Base-by-base conservation (phyloP, 331 rosid species). In the Quercus phellos region DNA sequence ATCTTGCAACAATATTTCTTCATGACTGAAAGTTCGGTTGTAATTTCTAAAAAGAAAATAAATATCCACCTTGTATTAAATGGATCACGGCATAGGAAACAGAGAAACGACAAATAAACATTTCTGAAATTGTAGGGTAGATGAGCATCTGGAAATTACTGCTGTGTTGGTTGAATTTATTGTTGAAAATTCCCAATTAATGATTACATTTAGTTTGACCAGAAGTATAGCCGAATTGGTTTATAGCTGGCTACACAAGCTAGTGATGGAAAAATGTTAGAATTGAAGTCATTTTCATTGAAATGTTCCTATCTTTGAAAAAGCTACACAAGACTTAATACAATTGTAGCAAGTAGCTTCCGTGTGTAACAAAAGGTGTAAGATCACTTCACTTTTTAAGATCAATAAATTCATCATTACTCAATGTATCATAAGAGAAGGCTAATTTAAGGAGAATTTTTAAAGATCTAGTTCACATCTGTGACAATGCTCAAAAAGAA, bases 201-300 rank as follows among this genome's bases (percentile, higher is more conserved):
- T 60, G 35, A 60, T 26, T 55, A 6, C 68, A 27, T 60, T 60
- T 60, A 27, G n/a, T 29, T 29, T 29, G 69, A 63, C 69, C 43
- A 16, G 16, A 63, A 27, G 43, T 6, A 14, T 61, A 29, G 30
- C n/a, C 68, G 6, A 26, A 35, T 35, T 61, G 10, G 38, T 2
- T 61, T 24, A 2, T 61, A 13, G 68, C 68, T 61, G 69, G 69
- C n/a, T 12, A 46, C 17, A 10, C 53, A 2, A 12, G 17, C 53
- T 12, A 46, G 53, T 46, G 17, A 12, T 35, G 5, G 66, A 12
- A 67, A 74, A 55, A 18, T 43, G 59, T 56, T 70, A 53, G 19
- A 69, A 19, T 42, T 12, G 77, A 78, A 53, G 72, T 79, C 83
- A 75, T 51, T 70, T 24, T 78, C 83, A 55, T 18, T 75, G 42